phyloP scores from a whole-genome alignment of 148 eudicot genomes.

The Heliosperma pusillum region DNA sequence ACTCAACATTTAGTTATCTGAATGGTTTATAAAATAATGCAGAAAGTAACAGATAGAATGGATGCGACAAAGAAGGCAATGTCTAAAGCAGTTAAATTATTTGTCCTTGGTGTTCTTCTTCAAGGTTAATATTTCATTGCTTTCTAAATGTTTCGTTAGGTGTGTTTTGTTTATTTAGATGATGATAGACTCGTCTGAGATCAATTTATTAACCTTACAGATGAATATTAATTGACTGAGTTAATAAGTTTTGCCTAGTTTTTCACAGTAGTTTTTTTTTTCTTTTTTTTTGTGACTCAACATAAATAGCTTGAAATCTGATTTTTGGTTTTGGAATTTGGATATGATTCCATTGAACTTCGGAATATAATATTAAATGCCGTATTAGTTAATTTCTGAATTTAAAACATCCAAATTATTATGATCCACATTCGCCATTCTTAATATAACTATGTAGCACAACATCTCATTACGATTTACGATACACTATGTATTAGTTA shows the following conservation, averaged over 20 bases:
- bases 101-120: conserved; percentile 73
- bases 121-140: conserved; percentile 48
- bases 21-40: conserved; percentile 18
- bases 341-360: too few relatives aligned
- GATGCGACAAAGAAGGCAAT: conserved; percentile 67
- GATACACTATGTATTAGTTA: background rate
- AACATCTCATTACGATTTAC: background rate
- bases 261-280: background rate
- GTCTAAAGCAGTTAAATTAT: conserved; percentile 49
- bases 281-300: background rate
- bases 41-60: conserved; percentile 58
- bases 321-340: too few relatives aligned
- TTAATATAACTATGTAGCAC: background rate
- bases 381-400: background rate
- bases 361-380: too few relatives aligned
- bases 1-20: background rate
- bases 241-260: background rate
- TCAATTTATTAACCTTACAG: conserved; percentile 1
- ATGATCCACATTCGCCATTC: background rate
- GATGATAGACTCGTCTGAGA: background rate
- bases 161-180: background rate
- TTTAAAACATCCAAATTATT: background rate
- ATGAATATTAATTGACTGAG: background rate
- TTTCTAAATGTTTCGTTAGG: background rate
- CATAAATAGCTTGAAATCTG: too few relatives aligned